These are phyloP conservation scores for Ceratobasidium sp. DNA, from an alignment of 1,284 basidiomycete genomes.

Conservation along the genomic window DNA sequence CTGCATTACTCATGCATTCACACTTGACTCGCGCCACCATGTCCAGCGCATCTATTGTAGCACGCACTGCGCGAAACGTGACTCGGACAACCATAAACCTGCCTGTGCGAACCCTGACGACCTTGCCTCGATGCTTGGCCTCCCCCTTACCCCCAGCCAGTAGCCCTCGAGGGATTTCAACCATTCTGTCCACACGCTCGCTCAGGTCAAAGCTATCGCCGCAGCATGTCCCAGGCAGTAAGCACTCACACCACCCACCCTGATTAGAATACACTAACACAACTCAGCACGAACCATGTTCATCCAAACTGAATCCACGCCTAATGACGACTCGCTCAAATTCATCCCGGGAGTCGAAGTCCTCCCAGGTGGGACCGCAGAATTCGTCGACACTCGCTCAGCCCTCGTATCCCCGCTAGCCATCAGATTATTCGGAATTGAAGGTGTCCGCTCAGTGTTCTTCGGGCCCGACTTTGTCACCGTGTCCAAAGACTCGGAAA, in stretches of 20 bases:
- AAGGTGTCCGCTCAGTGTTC: constrained; percentile 88
- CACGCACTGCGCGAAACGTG: constrained; percentile 5
- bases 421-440: constrained; percentile 89
- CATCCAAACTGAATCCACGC: constrained; percentile 96
- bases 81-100: not conserved
- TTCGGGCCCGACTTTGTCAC: constrained; percentile 99
- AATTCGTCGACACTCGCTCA: constrained; percentile 89
- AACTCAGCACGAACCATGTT: constrained; percentile 74
- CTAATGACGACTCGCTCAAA: constrained; percentile 97
- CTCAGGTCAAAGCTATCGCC: not conserved
- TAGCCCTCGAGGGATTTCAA: not conserved
- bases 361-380: constrained; percentile 86
- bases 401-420: constrained; percentile 90
- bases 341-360: constrained; percentile 94
- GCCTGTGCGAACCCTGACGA: not conserved
- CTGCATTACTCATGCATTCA: constrained; percentile 17
- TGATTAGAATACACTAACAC: not conserved
- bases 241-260: not conserved
- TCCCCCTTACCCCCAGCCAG: not conserved
- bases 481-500: constrained; percentile 88
- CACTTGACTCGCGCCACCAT: constrained; percentile 18
- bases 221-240: constrained; percentile 10
- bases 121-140: not conserved
- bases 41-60: constrained; percentile 4
- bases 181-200: not conserved